Evolutionary conservation across 2,329 filamentous ascomycete species (phyloP).

Genomic region (Fusarium sp.): DNA sequence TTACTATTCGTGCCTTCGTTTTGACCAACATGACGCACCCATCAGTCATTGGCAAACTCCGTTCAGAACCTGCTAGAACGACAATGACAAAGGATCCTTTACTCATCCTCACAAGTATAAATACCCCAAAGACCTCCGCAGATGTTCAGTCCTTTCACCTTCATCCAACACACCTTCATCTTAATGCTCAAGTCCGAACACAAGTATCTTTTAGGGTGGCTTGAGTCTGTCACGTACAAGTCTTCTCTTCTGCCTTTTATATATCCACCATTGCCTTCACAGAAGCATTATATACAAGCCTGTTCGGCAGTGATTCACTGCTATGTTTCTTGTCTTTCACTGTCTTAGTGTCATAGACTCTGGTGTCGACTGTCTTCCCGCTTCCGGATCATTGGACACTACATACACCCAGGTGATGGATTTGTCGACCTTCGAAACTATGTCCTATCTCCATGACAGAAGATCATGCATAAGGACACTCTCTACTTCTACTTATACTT

Average conservation of each 20-base stretch:
- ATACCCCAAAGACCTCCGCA: neutral
- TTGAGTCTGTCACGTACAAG: neutral
- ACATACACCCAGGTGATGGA: neutral
- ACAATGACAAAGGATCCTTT: neutral
- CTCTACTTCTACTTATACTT: neutral
- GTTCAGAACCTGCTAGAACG: neutral
- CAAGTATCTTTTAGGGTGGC: neutral
- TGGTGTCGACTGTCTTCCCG: neutral
- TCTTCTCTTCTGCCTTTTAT: neutral
- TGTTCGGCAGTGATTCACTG: neutral
- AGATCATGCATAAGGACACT: neutral
- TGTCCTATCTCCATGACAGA: neutral
- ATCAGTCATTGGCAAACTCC: neutral
- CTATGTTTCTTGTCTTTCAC: accelerated
- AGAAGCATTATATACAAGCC: neutral
- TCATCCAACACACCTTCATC: neutral
- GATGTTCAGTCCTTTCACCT: neutral
- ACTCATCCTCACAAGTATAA: neutral
- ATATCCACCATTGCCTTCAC: neutral
- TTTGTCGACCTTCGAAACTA: neutral
- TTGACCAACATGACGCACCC: neutral
- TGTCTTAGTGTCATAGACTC: neutral
- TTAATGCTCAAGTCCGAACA: neutral
- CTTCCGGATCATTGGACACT: neutral
- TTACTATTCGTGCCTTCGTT: neutral